Evolutionary conservation across 31 red algal genomes (phyloP).

Genomic region (Porphyra umbilicalis): DNA sequence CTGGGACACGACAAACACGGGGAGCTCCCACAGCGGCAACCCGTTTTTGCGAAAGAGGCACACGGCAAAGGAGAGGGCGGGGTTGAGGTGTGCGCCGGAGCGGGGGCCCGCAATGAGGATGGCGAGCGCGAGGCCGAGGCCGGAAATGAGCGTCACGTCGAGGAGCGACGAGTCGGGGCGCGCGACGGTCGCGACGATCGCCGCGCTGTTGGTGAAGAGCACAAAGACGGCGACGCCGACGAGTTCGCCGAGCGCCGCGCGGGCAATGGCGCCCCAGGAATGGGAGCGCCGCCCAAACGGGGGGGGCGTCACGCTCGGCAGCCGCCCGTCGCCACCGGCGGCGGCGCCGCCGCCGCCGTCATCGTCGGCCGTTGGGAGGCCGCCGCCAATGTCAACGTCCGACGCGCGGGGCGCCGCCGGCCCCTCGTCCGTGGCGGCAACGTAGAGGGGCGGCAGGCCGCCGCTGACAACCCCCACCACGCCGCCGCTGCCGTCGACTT

Average conservation of each 20-base stretch:
- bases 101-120: neutral
- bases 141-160: neutral
- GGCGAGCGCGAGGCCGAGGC: neutral
- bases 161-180: neutral
- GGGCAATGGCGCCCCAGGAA: too few species aligned
- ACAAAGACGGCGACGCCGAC: neutral
- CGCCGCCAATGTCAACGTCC: too few species aligned
- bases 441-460: too few species aligned
- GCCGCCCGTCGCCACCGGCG: too few species aligned
- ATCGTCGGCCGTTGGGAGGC: too few species aligned
- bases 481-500: too few species aligned
- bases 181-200: neutral
- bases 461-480: too few species aligned
- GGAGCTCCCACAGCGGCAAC: neutral
- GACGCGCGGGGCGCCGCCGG: too few species aligned
- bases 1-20: neutral
- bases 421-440: too few species aligned
- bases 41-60: neutral
- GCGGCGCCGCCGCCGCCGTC: too few species aligned
- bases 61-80: neutral
- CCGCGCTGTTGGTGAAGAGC: neutral
- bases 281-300: too few species aligned
- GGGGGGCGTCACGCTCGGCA: too few species aligned
- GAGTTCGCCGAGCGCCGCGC: neutral
- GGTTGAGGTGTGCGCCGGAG: neutral